These are phyloP conservation scores for Acanthamoeba healyi DNA, from an alignment of 208 protist species.

Conservation along the genomic window DNA sequence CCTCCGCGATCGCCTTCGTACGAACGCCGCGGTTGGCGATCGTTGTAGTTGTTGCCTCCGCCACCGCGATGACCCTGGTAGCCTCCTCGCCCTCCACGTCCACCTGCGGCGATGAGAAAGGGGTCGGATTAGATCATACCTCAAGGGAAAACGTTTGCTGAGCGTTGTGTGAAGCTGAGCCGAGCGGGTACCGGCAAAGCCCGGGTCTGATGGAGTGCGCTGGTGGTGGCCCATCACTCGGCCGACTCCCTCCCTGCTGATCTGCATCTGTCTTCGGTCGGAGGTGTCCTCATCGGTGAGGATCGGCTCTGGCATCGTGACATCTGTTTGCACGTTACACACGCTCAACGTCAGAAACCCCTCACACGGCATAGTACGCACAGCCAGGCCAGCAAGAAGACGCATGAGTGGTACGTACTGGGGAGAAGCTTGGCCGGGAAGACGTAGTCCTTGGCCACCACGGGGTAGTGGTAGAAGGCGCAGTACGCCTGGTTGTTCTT, in stretches of 20 bases:
- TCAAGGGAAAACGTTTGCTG: neutral
- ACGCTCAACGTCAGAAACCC: neutral
- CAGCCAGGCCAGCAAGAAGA: neutral
- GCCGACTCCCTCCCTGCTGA: neutral
- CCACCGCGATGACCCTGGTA: neutral
- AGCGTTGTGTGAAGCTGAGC: no score
- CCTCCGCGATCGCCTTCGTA: neutral
- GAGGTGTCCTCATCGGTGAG: slow-evolving; percentile 43
- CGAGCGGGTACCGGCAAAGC: neutral
- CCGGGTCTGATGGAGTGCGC: neutral
- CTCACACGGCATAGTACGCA: neutral
- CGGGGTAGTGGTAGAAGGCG: neutral
- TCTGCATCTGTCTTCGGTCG: neutral
- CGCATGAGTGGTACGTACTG: neutral
- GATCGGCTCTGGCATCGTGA: slow-evolving; percentile 54
- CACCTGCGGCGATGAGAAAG: neutral
- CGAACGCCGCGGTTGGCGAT: neutral
- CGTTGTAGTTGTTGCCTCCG: neutral
- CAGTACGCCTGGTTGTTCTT: slow-evolving; percentile 54
- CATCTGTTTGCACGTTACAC: neutral
- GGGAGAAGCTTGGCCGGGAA: slow-evolving; percentile 48
- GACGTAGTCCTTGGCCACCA: slow-evolving; percentile 15
- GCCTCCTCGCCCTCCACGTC: neutral
- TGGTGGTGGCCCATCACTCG: slow-evolving; percentile 23
- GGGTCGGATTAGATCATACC: neutral